phyloP scores from a whole-genome alignment of 805 yeast genomes.

The Zygosaccharomyces rouxii region DNA sequence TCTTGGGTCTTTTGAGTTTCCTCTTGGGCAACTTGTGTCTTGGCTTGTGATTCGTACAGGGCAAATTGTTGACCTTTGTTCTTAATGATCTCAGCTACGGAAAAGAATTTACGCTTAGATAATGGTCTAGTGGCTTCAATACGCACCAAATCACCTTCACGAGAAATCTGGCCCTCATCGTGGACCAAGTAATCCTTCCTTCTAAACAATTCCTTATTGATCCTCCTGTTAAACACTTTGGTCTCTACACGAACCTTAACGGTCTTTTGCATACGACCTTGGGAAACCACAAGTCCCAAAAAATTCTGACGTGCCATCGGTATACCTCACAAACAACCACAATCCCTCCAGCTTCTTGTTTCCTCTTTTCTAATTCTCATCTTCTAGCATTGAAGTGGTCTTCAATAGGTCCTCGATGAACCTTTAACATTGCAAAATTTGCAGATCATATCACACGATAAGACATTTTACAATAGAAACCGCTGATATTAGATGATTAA shows the following conservation, averaged over 20 bases:
- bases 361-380: background rate
- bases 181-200: constrained; percentile 87
- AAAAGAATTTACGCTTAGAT: constrained; percentile 76
- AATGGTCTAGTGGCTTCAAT: constrained; percentile 85
- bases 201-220: constrained; percentile 70
- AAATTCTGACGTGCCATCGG: constrained; percentile 85
- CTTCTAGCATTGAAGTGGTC: background rate
- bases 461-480: background rate
- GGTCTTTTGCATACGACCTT: constrained; percentile 94
- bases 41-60: constrained; percentile 68
- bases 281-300: constrained; percentile 88
- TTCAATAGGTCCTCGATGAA: background rate
- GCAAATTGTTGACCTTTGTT: constrained; percentile 92
- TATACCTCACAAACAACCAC: background rate
- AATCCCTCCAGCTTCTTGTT: background rate
- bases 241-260: constrained; percentile 87
- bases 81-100: constrained; percentile 85
- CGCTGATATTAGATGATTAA: background rate
- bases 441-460: constrained; percentile 3
- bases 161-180: constrained; percentile 86
- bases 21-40: constrained; percentile 59
- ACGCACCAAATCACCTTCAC: constrained; percentile 94
- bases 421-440: constrained; percentile 5
- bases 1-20: constrained; percentile 53
- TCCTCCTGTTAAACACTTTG: constrained; percentile 62